Base-by-base conservation (phyloP, 1,284 basidiomycete species). In the Sphagnurus paluster region DNA sequence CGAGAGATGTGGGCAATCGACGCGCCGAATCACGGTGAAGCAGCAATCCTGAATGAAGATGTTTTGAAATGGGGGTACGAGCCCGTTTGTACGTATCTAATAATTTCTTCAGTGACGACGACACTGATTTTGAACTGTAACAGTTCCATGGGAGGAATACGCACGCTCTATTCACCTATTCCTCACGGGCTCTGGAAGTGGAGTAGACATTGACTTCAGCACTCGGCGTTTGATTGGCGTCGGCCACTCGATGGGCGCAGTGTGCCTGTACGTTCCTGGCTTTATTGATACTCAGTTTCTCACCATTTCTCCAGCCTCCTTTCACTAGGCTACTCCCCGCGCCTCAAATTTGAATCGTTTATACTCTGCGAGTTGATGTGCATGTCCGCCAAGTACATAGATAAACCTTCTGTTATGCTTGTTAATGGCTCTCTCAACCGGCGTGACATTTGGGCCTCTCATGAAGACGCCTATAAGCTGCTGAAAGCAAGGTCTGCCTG, bases 1-100 rank as follows among this genome's bases (percentile, higher is more conserved):
- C 64, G 72, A 5, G 79, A 81, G 40, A 65, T 68, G 8, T 81
- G 77, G 79, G 60, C 69, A 3, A 70, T 82, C 14, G 79, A 80
- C 42, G 70, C 68, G 26, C 74, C 77, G 1, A 80, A 80, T 55
- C 77, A 80, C 49, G 78, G 79, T 2, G 77, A 78, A 35, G 70
- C 76, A 0, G 76, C 72, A 2, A 52, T 68, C 1, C 48, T 80
- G 44, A 82, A 80, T 50, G 76, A 77, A 49, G 52, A 69, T 25
- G 50, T 53, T 2, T 56, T 80, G 47, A 55, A 59, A 36, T 64
- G 58, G 48, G 75, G 72, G 1, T 77, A 76, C 49, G 64, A 67
- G 14, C 61, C 63, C 4, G 48, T 67, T 11, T 77, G 74, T 76
- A 48, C 42, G 72, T 71, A 3, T n/a, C n/a, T n/a, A n/a, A n/a